Conservation (phyloP, 2,329 filamentous ascomycete species). For the Amylocarpus encephaloides region DNA sequence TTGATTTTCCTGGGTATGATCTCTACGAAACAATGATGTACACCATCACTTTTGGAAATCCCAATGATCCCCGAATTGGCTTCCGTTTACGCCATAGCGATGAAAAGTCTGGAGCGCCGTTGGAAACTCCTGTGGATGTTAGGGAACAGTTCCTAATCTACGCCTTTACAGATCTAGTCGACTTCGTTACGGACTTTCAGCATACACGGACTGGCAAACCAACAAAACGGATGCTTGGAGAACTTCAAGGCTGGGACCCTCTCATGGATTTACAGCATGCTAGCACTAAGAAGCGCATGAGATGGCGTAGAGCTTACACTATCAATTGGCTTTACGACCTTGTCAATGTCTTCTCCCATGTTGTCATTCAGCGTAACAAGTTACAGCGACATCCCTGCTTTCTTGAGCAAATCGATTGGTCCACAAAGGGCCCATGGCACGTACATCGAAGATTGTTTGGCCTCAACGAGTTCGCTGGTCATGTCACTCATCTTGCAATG, state of each 20-base stretch:
- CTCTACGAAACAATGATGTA: constrained; percentile 39
- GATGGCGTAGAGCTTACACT: constrained; percentile 43
- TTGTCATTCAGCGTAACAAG: constrained; percentile 36
- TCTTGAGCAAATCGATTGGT: constrained; percentile 39
- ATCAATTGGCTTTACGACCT: constrained; percentile 48
- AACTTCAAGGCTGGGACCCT: constrained; percentile 39
- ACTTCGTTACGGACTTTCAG: constrained; percentile 42
- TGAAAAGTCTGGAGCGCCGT: constrained; percentile 17
- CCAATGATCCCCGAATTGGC: constrained; percentile 28
- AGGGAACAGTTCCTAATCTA: constrained; percentile 40
- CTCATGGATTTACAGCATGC: constrained; percentile 34
- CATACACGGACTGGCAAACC: constrained; percentile 40
- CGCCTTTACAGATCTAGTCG: constrained; percentile 37
- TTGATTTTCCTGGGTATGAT: constrained; percentile 41
- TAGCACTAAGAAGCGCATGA: constrained; percentile 35
- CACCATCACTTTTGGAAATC: constrained; percentile 35
- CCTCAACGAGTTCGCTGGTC: constrained; percentile 40
- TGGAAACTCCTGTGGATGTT: constrained; percentile 31
- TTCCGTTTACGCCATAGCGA: constrained; percentile 21
- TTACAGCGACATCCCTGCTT: constrained; percentile 31
- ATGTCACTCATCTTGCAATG: constrained; percentile 40
- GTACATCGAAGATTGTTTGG: constrained; percentile 37
- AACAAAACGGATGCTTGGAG: constrained; percentile 37
- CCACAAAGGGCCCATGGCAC: constrained; percentile 34
- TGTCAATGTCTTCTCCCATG: constrained; percentile 39